Base-by-base conservation (phyloP, 495 filamentous ascomycete species). In the Penicillium chermesinum region DNA sequence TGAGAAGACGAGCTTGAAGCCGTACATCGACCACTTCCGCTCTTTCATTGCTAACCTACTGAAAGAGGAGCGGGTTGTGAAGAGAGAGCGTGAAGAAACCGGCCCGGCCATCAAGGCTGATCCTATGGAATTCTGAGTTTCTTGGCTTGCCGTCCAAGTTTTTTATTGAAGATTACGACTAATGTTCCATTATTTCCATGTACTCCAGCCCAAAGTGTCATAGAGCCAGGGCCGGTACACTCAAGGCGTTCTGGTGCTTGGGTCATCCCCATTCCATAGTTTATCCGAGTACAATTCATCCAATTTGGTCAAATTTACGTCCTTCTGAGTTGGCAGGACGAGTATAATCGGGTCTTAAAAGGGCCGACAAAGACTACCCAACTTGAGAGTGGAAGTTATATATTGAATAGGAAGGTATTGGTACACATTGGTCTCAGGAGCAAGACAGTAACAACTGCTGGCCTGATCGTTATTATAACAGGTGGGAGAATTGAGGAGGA, bases 1-100 rank as follows among this genome's bases (percentile, higher is more conserved):
- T 78, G 91, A 98, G 72, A 97, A 96, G 79, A 98, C 93, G 21
- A 87, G 88, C 44, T 65, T 98, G 52, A 94, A 86, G 68, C 88
- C 91, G 37, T 97, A 94, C 66, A 80, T 97, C 14, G 90, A 96
- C 38, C 83, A 82, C 55, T 97, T 97, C 69, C 82, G 84, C 45
- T 77, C 72, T 1, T 93, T 96, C 67, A 89, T 97, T 20, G 73
- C 80, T 2, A 72, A 66, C 3, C 62, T 96, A 27, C 75, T 96
- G 60, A 90, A 82, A 62, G 93, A 93, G 18, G 93, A 97, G 71
- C 78, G 76, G 44, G 77, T 75, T 19, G 72, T 76, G 8, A 90
- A 86, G 70, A 74, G 89, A 14, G 91, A 91, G 64, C 70, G 86
- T 17, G 69, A 77, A 14, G 81, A 57, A 63, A 75, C 38, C 68